Evolutionary conservation across 208 protist species (phyloP).

Genomic region (Leishmania major): DNA sequence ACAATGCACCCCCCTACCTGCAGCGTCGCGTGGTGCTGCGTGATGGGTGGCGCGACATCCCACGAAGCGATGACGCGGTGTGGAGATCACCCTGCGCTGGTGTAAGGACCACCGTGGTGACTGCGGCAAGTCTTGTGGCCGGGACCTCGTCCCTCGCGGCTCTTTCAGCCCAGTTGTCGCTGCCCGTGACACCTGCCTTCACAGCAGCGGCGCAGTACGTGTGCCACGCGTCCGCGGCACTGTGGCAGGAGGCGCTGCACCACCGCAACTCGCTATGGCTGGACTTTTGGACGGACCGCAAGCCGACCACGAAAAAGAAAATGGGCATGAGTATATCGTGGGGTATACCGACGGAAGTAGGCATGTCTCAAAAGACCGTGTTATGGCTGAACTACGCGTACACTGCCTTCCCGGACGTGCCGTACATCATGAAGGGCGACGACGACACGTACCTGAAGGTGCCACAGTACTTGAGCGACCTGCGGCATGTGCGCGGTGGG

Average conservation of each 20-base stretch:
- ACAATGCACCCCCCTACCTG: neutral
- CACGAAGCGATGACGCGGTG: neutral
- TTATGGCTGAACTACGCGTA: slow-evolving; percentile 42
- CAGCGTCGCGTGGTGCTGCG: neutral
- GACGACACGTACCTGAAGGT: slow-evolving; percentile 56
- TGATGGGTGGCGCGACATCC: neutral
- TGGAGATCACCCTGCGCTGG: slow-evolving; percentile 2
- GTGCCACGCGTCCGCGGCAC: slow-evolving; percentile 21
- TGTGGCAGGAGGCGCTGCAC: slow-evolving; percentile 31
- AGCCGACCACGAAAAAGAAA: slow-evolving; percentile 21
- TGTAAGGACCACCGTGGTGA: neutral
- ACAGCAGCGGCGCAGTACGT: slow-evolving; percentile 3
- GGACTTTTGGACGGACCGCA: slow-evolving; percentile 29
- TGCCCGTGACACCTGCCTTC: slow-evolving; percentile 9
- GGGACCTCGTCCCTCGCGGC: neutral
- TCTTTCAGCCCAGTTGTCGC: neutral
- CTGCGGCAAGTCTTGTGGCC: neutral
- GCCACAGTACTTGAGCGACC: slow-evolving; percentile 49
- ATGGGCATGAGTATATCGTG: slow-evolving; percentile 26
- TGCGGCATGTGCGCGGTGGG: slow-evolving; percentile 12
- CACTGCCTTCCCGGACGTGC: slow-evolving; percentile 30
- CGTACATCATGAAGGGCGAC: slow-evolving; percentile 49
- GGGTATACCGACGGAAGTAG: slow-evolving; percentile 35
- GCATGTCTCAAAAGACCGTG: slow-evolving; percentile 38
- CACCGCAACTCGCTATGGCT: slow-evolving; percentile 31